Percentiles rank a stretch among this genome's conserved stretches.
These are phyloP conservation scores for Phaeosphaeriaceae sp. DNA, from an alignment of 2,329 filamentous ascomycete species.

Conservation along the genomic window DNA sequence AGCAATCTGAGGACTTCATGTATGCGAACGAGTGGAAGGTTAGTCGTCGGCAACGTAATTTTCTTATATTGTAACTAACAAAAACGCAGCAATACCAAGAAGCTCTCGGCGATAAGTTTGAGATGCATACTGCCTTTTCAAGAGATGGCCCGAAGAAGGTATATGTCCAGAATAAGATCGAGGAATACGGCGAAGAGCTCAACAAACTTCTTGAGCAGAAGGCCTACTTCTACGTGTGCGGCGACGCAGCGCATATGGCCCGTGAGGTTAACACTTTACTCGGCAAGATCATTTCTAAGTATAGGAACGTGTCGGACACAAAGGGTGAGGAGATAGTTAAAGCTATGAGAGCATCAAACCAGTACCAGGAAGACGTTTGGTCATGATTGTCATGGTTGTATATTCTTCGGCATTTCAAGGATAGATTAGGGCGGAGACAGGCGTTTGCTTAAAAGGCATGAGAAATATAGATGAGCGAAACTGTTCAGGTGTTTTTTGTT, in stretches of 20 bases:
- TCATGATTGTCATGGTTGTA: conserved; percentile 51
- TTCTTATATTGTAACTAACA: not conserved
- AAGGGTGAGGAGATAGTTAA: conserved; percentile 98
- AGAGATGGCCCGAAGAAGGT: conserved; percentile 86
- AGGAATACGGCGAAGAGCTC: conserved; percentile 81
- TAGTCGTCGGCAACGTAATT: conserved; percentile 50
- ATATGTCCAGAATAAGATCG: conserved; percentile 92
- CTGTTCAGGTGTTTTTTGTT: conserved; percentile 7
- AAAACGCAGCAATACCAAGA: conserved; percentile 75
- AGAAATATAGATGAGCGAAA: conserved; percentile 4
- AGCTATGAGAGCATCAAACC: conserved; percentile 91
- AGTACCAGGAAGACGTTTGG: conserved; percentile 88
- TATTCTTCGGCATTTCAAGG: conserved; percentile 33
- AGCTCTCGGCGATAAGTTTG: conserved; percentile 84
- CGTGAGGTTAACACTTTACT: conserved; percentile 90
- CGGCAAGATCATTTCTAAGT: conserved; percentile 82
- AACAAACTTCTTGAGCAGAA: conserved; percentile 85
- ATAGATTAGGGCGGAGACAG: conserved; percentile 33
- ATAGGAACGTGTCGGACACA: conserved; percentile 79
- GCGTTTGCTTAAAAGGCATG: conserved; percentile 23
- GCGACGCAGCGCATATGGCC: conserved; percentile 97
- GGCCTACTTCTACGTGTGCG: conserved; percentile 97
- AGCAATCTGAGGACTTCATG: conserved; percentile 85
- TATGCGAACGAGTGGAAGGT: conserved; percentile 94
- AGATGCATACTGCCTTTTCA: conserved; percentile 94